Evolutionary conservation across 2,329 filamentous ascomycete species (phyloP), one percentile per base, ranked within the genome.

Genomic region (Aspergillus phoenicis): DNA sequence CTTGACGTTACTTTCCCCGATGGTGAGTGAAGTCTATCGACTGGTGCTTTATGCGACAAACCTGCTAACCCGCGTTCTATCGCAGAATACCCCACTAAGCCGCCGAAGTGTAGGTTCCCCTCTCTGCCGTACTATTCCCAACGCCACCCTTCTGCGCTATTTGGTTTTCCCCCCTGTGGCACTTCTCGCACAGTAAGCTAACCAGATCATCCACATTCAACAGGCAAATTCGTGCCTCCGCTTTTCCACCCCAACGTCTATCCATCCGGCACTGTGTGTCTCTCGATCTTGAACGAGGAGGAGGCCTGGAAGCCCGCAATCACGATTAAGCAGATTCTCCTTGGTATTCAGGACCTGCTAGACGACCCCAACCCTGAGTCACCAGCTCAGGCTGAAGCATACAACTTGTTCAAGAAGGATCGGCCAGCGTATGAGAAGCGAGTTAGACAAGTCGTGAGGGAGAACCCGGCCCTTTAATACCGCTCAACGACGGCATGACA

Each of bases 211-310:
- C 5, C 33, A 41, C 49, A 20, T 15, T 15, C 22, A 62, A 49
- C 68, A 97, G 93, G 93, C 88, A 97, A 97, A 85, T 99, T 99
- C 74, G 87, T 89, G 0, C 95, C 95, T 11, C 94, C 95, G 22
- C 87, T 99, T 43, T 99, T 99, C 82, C 95, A 99, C 74, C 95
- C 95, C 0, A 99, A 99, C 77, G 95, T 99, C 68, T 99, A 99
- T 76, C 95, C 95, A 0, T 98, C 94, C 0, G 96, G 95, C 68
- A 99, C 95, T 52, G 95, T 99, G 64, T 99, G 95, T 75, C 85
- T 99, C 22, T 97, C 92, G 28, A 99, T 99, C 68, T 81, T 99
- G 67, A 99, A 98, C 80, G 96, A 99, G 77, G 95, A 99, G 71
- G 95, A 99, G 76, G 93, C 91, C 6, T 99, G 96, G 95, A 96